Percentiles rank a stretch among this genome's conserved stretches.
Conservation (phyloP, 192 early-diverging fungal species). For the Coemansia sp. region DNA sequence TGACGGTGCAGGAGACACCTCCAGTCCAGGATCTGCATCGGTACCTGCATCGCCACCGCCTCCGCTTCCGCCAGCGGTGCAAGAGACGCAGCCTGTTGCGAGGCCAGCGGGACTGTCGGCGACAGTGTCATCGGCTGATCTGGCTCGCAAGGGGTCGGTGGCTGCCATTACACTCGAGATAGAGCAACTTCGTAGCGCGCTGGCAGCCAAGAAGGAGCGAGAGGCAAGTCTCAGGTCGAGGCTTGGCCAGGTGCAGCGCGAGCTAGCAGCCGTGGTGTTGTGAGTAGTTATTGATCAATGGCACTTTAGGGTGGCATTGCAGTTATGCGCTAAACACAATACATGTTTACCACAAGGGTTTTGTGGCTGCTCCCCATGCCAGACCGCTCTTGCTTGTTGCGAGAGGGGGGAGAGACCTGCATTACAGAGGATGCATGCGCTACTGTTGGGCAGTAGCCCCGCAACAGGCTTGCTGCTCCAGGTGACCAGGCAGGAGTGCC, state of each 20-base stretch:
- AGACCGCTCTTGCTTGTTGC: not conserved
- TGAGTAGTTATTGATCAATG: slow-evolving; percentile 2
- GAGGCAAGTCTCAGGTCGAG: slow-evolving; percentile 13
- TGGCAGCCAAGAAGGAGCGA: slow-evolving; percentile 26
- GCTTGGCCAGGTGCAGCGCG: slow-evolving; percentile 35
- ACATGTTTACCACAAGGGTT: not conserved
- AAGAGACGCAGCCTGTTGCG: not conserved
- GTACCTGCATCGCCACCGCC: not conserved
- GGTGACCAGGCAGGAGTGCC: slow-evolving; percentile 4
- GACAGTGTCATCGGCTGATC: slow-evolving; percentile 25
- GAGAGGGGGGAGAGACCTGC: not conserved
- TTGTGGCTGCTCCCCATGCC: slow-evolving; percentile 1
- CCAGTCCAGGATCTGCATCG: slow-evolving; percentile 1
- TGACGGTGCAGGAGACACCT: slow-evolving; percentile 1
- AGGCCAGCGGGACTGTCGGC: not conserved
- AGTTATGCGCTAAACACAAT: no score
- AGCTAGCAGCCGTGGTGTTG: slow-evolving; percentile 22
- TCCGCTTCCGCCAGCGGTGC: not conserved
- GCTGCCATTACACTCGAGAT: slow-evolving; percentile 35
- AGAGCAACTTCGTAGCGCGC: slow-evolving; percentile 22
- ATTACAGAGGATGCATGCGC: not conserved
- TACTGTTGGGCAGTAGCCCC: slow-evolving; percentile 5
- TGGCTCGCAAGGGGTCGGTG: slow-evolving; percentile 33
- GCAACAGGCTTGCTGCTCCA: slow-evolving; percentile 1
- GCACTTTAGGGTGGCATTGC: no score